Base-by-base conservation (phyloP, 2,329 filamentous ascomycete species). In the Diaporthe citriasiana region DNA sequence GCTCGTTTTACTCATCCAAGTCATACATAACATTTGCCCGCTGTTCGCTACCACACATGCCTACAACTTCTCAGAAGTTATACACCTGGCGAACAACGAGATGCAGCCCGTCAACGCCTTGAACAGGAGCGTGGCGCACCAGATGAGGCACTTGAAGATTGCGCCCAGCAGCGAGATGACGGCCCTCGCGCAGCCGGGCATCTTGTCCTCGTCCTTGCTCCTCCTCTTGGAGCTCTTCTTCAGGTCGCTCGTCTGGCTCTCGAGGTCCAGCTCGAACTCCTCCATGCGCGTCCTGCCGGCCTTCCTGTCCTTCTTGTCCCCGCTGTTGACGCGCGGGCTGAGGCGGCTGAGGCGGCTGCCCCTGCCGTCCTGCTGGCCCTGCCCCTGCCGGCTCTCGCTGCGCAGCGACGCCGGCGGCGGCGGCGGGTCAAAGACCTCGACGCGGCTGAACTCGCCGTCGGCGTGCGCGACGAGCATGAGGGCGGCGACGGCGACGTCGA, bases 401-500 rank as follows among this genome's bases (percentile, higher is more conserved):
- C 78, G 76, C 50, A 73, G n/a, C n/a, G 80, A 80, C 0, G 90
- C 90, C 22, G 90, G 90, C 22, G 91, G 90, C 19, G 90, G 90
- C 22, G 91, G 89, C 78, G 59, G 59, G 59, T 89, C 89, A 78
- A 92, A 92, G 2, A 86, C 82, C 81, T 91, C 89, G 30, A 86
- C 80, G 33, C 83, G 79, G 22, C 81, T 81, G 77, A 87, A 88
- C 79, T 87, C 87, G 78, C 89, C 89, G 79, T 92, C 90, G 10
- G 84, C 79, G 68, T 88, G 84, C 1, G 90, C 90, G 8, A 92
- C 90, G 5, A 93, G 83, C 77, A 92, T 80, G 22, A 92, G 83
- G 0, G 91, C 90, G 2, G 89, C 84, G 22, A 92, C 88, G 6
- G 88, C 90, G 0, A 92, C 90, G 78, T 93, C 91, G 19, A 91